A percentile compares a stretch with the other conserved stretches of the same genome.
phyloP scores from a whole-genome alignment of 345 rosid genomes.

The Geranium rotundifolium region DNA sequence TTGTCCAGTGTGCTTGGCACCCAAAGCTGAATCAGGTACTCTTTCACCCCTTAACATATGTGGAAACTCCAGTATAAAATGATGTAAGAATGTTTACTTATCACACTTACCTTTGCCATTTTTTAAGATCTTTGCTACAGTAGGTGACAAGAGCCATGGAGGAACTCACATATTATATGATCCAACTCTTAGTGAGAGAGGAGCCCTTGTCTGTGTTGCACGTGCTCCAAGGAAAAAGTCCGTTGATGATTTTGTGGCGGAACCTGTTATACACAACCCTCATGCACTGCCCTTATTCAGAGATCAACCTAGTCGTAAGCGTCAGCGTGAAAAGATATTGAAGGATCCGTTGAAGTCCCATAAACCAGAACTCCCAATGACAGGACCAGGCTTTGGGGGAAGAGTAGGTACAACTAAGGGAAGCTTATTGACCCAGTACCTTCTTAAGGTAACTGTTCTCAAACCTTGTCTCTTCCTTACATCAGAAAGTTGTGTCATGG shows the following conservation, averaged over 20 bases:
- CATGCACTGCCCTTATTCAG: slow-evolving; percentile 92
- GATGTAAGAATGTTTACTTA: background rate
- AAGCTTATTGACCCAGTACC: slow-evolving; percentile 88
- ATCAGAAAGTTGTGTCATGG: background rate
- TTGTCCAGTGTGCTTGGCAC: slow-evolving; percentile 91
- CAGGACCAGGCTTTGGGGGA: slow-evolving; percentile 93
- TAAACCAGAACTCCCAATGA: slow-evolving; percentile 87
- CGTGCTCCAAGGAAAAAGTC: slow-evolving; percentile 95
- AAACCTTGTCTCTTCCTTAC: slow-evolving; percentile 3
- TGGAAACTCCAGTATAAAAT: background rate
- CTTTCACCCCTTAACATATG: background rate
- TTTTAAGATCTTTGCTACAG: slow-evolving; percentile 66
- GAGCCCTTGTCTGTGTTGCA: slow-evolving; percentile 92
- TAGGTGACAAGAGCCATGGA: slow-evolving; percentile 87
- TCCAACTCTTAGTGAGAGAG: slow-evolving; percentile 78
- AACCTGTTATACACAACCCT: slow-evolving; percentile 89
- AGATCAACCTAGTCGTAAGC: slow-evolving; percentile 96
- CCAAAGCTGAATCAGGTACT: slow-evolving; percentile 86
- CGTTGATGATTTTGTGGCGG: slow-evolving; percentile 76
- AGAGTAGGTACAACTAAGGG: slow-evolving; percentile 85
- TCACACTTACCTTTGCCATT: background rate
- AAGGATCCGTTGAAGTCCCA: slow-evolving; percentile 90
- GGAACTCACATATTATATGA: slow-evolving; percentile 80
- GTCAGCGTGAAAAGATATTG: slow-evolving; percentile 77
- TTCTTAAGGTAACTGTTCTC: slow-evolving; percentile 53